Percentiles rank a stretch among this genome's conserved stretches.
Conservation (phyloP, 2,329 filamentous ascomycete species). For the Ophiosphaerella herpotricha region DNA sequence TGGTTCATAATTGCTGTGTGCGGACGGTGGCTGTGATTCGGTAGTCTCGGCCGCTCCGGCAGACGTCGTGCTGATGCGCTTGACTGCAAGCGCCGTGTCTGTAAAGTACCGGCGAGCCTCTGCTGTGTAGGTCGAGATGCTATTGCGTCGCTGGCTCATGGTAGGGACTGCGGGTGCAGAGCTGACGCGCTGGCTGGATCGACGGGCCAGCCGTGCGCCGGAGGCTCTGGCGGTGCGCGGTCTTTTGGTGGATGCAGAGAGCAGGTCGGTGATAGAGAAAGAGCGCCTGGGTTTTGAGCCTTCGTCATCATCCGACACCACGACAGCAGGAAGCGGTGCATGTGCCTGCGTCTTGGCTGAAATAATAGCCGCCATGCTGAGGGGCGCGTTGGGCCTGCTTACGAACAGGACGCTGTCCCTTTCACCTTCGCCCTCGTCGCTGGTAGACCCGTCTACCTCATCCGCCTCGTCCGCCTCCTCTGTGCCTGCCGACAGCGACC, state of each 20-base stretch:
- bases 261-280: conserved; percentile 56
- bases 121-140: conserved; percentile 36
- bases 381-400: conserved; percentile 46
- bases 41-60: conserved; percentile 21
- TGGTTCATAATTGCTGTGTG: conserved; percentile 14
- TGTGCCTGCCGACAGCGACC: conserved; percentile 39
- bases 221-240: conserved; percentile 34
- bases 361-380: conserved; percentile 37
- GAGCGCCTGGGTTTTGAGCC: conserved; percentile 49
- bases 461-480: conserved; percentile 44
- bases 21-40: conserved; percentile 7
- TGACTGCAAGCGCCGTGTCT: conserved; percentile 29
- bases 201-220: conserved; percentile 32
- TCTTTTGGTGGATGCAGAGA: conserved; percentile 48
- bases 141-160: conserved; percentile 47
- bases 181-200: conserved; percentile 37
- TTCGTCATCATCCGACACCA: conserved; percentile 30
- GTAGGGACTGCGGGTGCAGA: conserved; percentile 41
- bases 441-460: conserved; percentile 45
- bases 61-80: conserved; percentile 37
- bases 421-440: conserved; percentile 45
- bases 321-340: conserved; percentile 21
- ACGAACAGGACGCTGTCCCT: conserved; percentile 46
- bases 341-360: conserved; percentile 23
- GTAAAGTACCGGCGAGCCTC: conserved; percentile 47